phyloP scores from a whole-genome alignment of 1,139 yeast species.

The Nakaseomyces bracarensis region DNA sequence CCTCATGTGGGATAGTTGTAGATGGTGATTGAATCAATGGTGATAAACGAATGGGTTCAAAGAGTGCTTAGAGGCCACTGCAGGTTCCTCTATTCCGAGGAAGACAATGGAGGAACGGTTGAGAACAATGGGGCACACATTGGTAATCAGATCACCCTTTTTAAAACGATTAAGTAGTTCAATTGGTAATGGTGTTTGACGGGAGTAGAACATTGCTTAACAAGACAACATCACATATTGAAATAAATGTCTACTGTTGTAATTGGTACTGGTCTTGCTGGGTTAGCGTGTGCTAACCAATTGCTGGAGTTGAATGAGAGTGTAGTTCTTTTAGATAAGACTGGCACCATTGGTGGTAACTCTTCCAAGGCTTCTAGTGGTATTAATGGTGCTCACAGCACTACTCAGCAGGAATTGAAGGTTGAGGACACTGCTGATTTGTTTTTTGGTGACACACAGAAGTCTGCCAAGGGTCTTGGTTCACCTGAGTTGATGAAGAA shows the following conservation, averaged over 20 bases:
- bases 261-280: constrained; percentile 78
- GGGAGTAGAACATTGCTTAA: constrained; percentile 2
- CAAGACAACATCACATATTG: constrained; percentile 32
- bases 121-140: no score
- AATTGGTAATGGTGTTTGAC: constrained; percentile 1
- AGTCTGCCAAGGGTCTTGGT: constrained; percentile 58
- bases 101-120: no score
- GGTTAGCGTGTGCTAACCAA: constrained; percentile 67
- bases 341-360: constrained; percentile 63
- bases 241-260: constrained; percentile 34
- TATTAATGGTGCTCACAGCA: constrained; percentile 65
- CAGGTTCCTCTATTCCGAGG: no score
- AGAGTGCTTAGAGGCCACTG: no score
- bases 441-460: constrained; percentile 58
- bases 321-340: constrained; percentile 56
- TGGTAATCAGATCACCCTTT: no score
- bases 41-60: no score
- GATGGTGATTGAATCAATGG: no score
- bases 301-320: constrained; percentile 43
- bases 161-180: no score
- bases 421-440: constrained; percentile 49
- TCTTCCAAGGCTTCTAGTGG: constrained; percentile 79
- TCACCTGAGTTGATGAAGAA: constrained; percentile 38
- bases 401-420: constrained; percentile 45
- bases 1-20: no score